phyloP scores from a whole-genome alignment of 441 rosid species.

The Populus hybrid region DNA sequence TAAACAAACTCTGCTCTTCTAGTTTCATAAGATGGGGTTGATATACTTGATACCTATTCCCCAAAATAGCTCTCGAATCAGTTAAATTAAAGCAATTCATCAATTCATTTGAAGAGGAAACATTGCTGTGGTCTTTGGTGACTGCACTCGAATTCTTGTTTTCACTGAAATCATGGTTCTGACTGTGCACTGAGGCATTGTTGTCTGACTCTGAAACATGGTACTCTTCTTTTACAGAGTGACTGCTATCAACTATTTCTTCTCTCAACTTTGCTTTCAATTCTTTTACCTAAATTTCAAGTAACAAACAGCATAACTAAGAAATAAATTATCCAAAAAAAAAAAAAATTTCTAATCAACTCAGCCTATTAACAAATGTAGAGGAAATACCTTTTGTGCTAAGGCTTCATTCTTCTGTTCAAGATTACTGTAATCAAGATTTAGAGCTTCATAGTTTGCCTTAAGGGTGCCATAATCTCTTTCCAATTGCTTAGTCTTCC shows the following conservation, averaged over 20 bases:
- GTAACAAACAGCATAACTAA: slow-evolving; percentile 1
- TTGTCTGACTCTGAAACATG: slow-evolving; percentile 26
- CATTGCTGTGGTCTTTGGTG: slow-evolving; percentile 27
- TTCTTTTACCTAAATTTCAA: slow-evolving; percentile 43
- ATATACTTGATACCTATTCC: slow-evolving; percentile 19
- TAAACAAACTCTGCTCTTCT: slow-evolving; percentile 42
- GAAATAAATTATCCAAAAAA: background rate
- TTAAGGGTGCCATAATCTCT: slow-evolving; percentile 52
- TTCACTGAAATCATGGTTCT: slow-evolving; percentile 27
- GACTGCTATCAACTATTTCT: slow-evolving; percentile 42
- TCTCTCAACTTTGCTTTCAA: slow-evolving; percentile 46
- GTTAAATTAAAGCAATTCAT: slow-evolving; percentile 33
- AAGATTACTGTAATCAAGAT: slow-evolving; percentile 36
- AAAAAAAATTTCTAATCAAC: no score
- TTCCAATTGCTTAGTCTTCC: slow-evolving; percentile 75
- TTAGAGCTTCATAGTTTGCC: slow-evolving; percentile 44
- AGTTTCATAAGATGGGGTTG: slow-evolving; percentile 31
- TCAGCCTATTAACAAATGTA: background rate
- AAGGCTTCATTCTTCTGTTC: slow-evolving; percentile 44
- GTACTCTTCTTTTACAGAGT: slow-evolving; percentile 39
- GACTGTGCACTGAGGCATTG: slow-evolving; percentile 32
- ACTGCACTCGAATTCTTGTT: slow-evolving; percentile 16
- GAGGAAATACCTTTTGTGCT: slow-evolving; percentile 28
- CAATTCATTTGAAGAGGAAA: slow-evolving; percentile 23
- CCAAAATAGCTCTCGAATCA: slow-evolving; percentile 29